phyloP scores from a whole-genome alignment of 257 asterid genomes.

The Schizonepeta tenuifolia region DNA sequence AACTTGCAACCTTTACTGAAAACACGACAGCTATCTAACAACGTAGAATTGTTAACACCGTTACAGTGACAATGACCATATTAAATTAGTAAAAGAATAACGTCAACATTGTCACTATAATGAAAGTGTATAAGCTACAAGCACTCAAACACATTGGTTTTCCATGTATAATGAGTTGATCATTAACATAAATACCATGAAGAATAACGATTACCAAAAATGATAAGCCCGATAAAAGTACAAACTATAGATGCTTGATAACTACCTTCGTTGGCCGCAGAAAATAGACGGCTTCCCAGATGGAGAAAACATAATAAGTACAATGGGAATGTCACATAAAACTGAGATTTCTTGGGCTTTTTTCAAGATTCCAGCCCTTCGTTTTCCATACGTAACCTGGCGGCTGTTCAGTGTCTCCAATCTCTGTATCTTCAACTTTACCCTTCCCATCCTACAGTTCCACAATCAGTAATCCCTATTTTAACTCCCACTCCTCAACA shows the following conservation, averaged over 20 bases:
- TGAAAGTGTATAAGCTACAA: not conserved
- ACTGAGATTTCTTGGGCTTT: constrained; percentile 87
- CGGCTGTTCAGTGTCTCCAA: constrained; percentile 76
- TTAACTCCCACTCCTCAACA: not conserved
- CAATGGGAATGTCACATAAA: constrained; percentile 74
- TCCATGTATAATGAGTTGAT: not conserved
- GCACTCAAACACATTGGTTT: not conserved
- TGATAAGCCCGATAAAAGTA: not conserved
- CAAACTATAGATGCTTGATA: not conserved
- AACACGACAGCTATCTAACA: no score
- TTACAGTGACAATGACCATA: no score
- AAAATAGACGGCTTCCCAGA: constrained; percentile 78
- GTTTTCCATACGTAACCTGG: constrained; percentile 79
- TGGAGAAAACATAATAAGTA: constrained; percentile 90
- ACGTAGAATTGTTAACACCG: no score
- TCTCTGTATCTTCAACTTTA: constrained; percentile 78
- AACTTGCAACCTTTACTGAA: no score
- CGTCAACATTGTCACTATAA: not conserved
- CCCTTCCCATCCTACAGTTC: constrained; percentile 84
- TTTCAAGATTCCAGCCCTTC: constrained; percentile 79
- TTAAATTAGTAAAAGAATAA: no score
- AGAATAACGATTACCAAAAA: not conserved
- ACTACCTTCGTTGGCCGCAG: constrained; percentile 72
- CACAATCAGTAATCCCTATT: constrained; percentile 8
- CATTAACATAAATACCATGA: not conserved